These are phyloP conservation scores for Coemansia sp. DNA, from an alignment of 192 early-diverging fungal species.

Conservation along the genomic window DNA sequence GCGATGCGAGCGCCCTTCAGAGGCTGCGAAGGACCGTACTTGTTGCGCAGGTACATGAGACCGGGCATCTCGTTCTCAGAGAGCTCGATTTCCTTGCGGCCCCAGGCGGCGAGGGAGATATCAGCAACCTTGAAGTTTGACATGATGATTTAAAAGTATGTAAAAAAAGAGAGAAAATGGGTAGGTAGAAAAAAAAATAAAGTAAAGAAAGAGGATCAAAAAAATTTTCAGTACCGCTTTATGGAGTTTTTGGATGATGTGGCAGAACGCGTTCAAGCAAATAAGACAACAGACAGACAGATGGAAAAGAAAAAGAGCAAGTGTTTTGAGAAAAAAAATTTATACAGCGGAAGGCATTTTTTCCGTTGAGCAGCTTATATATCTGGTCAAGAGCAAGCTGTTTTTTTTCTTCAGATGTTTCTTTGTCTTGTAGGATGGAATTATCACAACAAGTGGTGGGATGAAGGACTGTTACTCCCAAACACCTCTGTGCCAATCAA, in stretches of 20 bases:
- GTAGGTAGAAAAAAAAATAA: slow-evolving; percentile 9
- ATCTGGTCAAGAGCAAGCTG: neutral
- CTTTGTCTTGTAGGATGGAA: neutral
- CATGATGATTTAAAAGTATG: slow-evolving; percentile 21
- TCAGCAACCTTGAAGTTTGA: slow-evolving; percentile 70
- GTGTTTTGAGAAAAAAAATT: slow-evolving; percentile 16
- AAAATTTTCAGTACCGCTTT: slow-evolving; percentile 12
- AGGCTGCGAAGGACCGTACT: slow-evolving; percentile 88
- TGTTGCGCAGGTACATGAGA: slow-evolving; percentile 89
- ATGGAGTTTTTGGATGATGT: neutral
- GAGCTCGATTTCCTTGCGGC: slow-evolving; percentile 94
- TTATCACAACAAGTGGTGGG: slow-evolving; percentile 1
- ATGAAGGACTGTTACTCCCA: slow-evolving; percentile 7
- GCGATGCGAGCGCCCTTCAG: slow-evolving; percentile 95
- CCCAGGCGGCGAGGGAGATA: slow-evolving; percentile 92
- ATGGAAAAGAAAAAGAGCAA: too few species aligned
- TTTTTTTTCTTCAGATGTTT: slow-evolving; percentile 6
- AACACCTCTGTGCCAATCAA: slow-evolving; percentile 2
- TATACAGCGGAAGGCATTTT: neutral
- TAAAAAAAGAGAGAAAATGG: too few species aligned
- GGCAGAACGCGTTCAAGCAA: neutral
- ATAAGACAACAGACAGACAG: too few species aligned
- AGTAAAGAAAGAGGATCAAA: slow-evolving; percentile 12
- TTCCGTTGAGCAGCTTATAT: neutral
- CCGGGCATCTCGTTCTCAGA: slow-evolving; percentile 99